Evolutionary conservation across 2,329 filamentous ascomycete genomes (phyloP).

Genomic region (Clonostachys chloroleuca): DNA sequence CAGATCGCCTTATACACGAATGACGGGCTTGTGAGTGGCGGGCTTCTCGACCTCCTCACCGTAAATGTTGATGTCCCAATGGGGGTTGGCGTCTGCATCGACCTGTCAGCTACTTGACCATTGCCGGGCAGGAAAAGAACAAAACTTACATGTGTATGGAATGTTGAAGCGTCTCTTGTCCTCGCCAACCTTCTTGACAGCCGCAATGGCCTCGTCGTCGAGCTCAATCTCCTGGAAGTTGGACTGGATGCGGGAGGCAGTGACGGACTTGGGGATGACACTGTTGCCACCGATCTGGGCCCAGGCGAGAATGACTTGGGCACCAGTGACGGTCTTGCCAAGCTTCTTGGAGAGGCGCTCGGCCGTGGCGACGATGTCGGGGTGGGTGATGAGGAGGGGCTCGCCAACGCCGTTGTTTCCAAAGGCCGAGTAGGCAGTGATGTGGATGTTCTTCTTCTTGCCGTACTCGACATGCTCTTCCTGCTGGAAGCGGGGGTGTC

Average conservation of each 20-base stretch:
- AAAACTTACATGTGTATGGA: slow-evolving; percentile 31
- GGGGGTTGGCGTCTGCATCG: slow-evolving; percentile 33
- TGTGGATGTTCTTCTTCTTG: slow-evolving; percentile 59
- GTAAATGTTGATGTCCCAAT: slow-evolving; percentile 55
- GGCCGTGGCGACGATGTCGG: slow-evolving; percentile 51
- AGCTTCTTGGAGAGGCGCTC: slow-evolving; percentile 29
- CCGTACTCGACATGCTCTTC: slow-evolving; percentile 55
- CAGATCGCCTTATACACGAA: not conserved
- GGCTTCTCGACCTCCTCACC: slow-evolving; percentile 45
- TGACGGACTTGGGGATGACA: slow-evolving; percentile 75
- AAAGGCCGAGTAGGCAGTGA: slow-evolving; percentile 60
- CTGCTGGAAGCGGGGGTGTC: slow-evolving; percentile 59
- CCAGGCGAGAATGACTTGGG: slow-evolving; percentile 53
- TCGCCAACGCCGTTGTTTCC: slow-evolving; percentile 37
- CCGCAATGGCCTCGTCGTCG: slow-evolving; percentile 50
- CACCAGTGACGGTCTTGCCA: slow-evolving; percentile 31
- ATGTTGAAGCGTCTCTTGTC: slow-evolving; percentile 38
- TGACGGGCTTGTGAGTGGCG: slow-evolving; percentile 26
- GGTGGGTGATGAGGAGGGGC: slow-evolving; percentile 53
- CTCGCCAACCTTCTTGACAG: slow-evolving; percentile 58
- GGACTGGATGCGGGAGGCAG: slow-evolving; percentile 58
- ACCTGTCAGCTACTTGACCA: not conserved
- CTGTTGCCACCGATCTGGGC: slow-evolving; percentile 54
- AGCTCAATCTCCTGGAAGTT: slow-evolving; percentile 69
- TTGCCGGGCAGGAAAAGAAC: no score